phyloP scores from a whole-genome alignment of 2,329 filamentous ascomycete species.

The Cladosporium sp. region DNA sequence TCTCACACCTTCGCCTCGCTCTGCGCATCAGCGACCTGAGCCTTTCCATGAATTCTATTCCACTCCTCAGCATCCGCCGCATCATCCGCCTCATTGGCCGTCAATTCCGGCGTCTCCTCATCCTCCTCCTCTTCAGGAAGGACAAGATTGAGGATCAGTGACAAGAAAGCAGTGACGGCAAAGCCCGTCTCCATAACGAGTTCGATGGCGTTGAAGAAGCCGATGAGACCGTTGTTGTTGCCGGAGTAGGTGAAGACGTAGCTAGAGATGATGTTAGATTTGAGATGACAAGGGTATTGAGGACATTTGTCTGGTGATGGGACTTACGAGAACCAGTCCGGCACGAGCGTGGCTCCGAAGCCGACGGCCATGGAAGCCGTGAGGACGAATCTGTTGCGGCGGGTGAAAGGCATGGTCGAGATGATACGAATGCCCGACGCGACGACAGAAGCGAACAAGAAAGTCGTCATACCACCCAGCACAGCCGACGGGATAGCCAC shows the following conservation, averaged over 20 bases:
- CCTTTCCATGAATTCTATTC: conserved; percentile 28
- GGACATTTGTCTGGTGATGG: neutral
- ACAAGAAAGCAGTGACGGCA: conserved; percentile 68
- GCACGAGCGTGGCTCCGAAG: conserved; percentile 51
- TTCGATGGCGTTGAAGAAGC: conserved; percentile 66
- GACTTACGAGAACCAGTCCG: conserved; percentile 34
- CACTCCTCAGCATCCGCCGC: conserved; percentile 39
- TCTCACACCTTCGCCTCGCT: conserved; percentile 4
- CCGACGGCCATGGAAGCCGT: conserved; percentile 71
- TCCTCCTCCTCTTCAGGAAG: conserved; percentile 75
- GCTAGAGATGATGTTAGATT: conserved; percentile 24
- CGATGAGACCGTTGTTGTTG: conserved; percentile 61
- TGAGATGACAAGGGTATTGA: no score
- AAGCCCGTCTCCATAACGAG: conserved; percentile 57
- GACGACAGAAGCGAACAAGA: conserved; percentile 72
- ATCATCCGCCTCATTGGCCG: conserved; percentile 38
- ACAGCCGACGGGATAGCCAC: conserved; percentile 64
- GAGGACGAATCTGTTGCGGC: conserved; percentile 76
- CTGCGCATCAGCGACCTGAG: neutral
- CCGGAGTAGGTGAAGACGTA: conserved; percentile 70
- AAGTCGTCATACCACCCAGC: conserved; percentile 59
- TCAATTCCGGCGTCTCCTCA: conserved; percentile 42
- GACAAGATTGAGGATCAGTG: conserved; percentile 67
- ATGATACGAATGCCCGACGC: conserved; percentile 76
- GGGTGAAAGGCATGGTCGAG: conserved; percentile 65